phyloP scores from a whole-genome alignment of 164 flowering plant species.

The Macadamia integrifolia region DNA sequence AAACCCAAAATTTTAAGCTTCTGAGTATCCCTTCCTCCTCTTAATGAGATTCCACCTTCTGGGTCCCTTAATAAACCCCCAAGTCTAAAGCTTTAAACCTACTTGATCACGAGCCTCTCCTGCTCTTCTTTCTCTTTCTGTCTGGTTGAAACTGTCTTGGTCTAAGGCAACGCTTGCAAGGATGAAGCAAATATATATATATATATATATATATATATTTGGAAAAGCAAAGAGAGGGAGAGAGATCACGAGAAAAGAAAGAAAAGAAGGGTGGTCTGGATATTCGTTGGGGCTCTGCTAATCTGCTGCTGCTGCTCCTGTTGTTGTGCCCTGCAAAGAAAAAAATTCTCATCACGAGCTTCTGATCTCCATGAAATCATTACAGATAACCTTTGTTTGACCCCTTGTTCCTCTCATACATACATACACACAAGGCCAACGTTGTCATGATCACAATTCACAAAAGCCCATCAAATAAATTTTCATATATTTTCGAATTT shows the following conservation, averaged over 20 bases:
- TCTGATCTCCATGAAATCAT: constrained; percentile 31
- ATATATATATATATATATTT: too few species aligned
- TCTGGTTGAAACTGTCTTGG: constrained; percentile 17
- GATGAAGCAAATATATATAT: not conserved
- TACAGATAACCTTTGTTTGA: constrained; percentile 33
- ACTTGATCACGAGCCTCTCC: not conserved
- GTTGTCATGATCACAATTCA: constrained; percentile 35
- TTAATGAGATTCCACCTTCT: too few species aligned
- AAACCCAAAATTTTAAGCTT: not conserved
- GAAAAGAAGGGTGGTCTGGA: constrained; percentile 19
- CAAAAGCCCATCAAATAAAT: constrained; percentile 12
- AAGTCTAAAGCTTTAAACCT: too few species aligned
- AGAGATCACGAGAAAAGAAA: constrained; percentile 14
- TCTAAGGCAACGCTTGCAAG: constrained; percentile 11
- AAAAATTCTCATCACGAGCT: constrained; percentile 45
- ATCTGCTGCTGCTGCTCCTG: constrained; percentile 5
- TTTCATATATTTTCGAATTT: not conserved
- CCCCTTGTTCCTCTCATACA: constrained; percentile 24
- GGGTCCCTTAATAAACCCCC: too few species aligned
- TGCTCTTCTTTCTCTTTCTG: not conserved
- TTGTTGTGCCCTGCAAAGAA: constrained; percentile 19
- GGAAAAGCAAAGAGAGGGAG: not conserved
- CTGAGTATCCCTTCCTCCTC: not conserved
- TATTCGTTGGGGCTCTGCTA: constrained; percentile 22
- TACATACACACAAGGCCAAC: constrained; percentile 22